A percentile compares a stretch with the other conserved stretches of the same genome.
Conservation (phyloP, 768 basidiomycete genomes). For the Gelatoporia subvermispora region DNA sequence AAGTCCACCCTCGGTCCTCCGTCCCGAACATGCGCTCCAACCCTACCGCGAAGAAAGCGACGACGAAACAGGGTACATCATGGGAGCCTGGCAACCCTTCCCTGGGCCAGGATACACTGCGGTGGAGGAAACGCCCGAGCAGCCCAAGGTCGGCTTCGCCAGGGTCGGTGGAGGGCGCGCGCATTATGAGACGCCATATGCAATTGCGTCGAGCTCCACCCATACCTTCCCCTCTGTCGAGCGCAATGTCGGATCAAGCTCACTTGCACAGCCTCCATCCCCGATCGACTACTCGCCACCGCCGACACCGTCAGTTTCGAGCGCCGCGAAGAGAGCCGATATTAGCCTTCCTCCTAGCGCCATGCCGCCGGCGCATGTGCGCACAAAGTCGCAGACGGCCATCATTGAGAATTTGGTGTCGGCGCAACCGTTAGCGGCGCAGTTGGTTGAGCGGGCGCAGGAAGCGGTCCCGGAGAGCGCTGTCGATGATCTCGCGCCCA, state of each 20-base stretch:
- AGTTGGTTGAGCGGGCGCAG: not conserved
- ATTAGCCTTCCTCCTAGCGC: slow-evolving; percentile 50
- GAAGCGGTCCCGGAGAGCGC: not conserved
- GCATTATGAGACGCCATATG: slow-evolving; percentile 81
- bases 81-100: slow-evolving; percentile 91
- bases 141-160: slow-evolving; percentile 63
- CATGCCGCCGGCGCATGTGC: slow-evolving; percentile 59
- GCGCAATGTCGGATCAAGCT: slow-evolving; percentile 20
- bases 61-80: slow-evolving; percentile 79
- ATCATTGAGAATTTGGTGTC: slow-evolving; percentile 52
- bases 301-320: slow-evolving; percentile 45
- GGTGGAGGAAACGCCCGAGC: slow-evolving; percentile 34
- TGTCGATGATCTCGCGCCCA: not conserved
- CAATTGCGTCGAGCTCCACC: slow-evolving; percentile 59
- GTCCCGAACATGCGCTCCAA: slow-evolving; percentile 72
- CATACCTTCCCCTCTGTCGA: slow-evolving; percentile 66
- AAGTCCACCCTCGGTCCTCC: slow-evolving; percentile 65
- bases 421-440: not conserved
- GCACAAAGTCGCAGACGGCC: slow-evolving; percentile 80
- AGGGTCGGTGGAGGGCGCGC: slow-evolving; percentile 85
- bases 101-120: slow-evolving; percentile 46
- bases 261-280: slow-evolving; percentile 9
- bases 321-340: slow-evolving; percentile 31
- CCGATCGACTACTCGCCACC: slow-evolving; percentile 40
- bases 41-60: slow-evolving; percentile 79